Evolutionary conservation across 176 grass and related monocot species (phyloP).

Genomic region (Avena eriantha): DNA sequence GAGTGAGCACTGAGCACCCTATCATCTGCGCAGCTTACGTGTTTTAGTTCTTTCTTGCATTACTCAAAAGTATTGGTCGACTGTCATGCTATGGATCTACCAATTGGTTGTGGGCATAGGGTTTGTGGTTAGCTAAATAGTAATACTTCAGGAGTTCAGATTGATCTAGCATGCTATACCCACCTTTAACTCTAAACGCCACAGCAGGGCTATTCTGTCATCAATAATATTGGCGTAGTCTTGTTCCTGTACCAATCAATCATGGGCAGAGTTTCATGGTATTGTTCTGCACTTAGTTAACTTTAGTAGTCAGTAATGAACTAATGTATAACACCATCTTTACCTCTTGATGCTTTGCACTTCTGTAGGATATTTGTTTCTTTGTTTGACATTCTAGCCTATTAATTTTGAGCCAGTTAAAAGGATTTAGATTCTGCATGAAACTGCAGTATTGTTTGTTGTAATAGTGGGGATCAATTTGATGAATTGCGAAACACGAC

Average conservation of each 20-base stretch:
- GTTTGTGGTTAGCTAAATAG: background rate
- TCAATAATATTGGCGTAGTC: background rate
- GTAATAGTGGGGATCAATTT: constrained; percentile 3
- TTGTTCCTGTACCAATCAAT: background rate
- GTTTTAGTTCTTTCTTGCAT: background rate
- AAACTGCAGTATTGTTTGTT: background rate
- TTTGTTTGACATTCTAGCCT: background rate
- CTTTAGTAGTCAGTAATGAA: background rate
- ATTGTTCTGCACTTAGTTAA: background rate
- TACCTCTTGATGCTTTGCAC: background rate
- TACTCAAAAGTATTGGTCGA: background rate
- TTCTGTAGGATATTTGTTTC: background rate
- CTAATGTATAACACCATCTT: background rate
- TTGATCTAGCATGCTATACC: background rate
- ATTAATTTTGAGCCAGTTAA: background rate
- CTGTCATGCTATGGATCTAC: background rate
- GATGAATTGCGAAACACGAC: background rate
- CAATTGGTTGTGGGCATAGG: background rate
- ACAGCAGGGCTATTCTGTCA: background rate
- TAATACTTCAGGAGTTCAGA: background rate
- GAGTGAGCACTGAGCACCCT: constrained; percentile 53
- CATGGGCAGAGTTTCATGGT: background rate
- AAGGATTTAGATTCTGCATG: background rate
- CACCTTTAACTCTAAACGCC: background rate
- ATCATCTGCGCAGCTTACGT: constrained; percentile 13